These are phyloP conservation scores for Tolypocladium tropicale DNA, from an alignment of 2,329 filamentous ascomycete genomes.

Conservation along the genomic window DNA sequence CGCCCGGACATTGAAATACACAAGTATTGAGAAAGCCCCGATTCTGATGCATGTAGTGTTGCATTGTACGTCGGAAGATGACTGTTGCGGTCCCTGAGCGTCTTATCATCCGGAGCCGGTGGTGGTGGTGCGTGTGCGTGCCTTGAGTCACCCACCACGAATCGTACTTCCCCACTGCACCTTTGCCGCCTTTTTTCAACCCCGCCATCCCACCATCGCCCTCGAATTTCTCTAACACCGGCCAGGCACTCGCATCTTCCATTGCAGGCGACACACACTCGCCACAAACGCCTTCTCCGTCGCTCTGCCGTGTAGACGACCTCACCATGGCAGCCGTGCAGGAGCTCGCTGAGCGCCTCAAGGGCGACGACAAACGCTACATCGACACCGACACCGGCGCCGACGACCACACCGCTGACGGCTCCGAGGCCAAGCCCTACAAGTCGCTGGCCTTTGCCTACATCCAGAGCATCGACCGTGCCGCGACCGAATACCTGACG, in stretches of 20 bases:
- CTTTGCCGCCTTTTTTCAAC: not conserved
- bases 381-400: constrained; percentile 72
- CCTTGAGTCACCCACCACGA: not conserved
- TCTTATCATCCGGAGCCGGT: not conserved
- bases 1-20: not conserved
- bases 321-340: constrained; percentile 31
- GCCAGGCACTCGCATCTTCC: not conserved
- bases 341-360: constrained; percentile 36
- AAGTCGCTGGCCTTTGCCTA: constrained; percentile 73
- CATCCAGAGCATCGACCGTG: constrained; percentile 53
- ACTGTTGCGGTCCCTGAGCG: not conserved
- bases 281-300: not conserved
- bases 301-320: not conserved
- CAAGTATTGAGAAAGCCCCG: not conserved
- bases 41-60: no score
- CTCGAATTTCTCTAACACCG: not conserved
- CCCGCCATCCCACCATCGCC: not conserved
- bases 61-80: not conserved
- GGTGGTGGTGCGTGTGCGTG: not conserved
- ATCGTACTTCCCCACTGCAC: not conserved
- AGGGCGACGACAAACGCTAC: constrained; percentile 36
- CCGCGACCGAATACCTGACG: constrained; percentile 53
- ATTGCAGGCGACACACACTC: not conserved
- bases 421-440: constrained; percentile 65
- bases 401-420: constrained; percentile 57